Percentiles rank a stretch among this genome's conserved stretches.
Conservation (phyloP, 106 monocot species). For the Narthecium ossifragum region DNA sequence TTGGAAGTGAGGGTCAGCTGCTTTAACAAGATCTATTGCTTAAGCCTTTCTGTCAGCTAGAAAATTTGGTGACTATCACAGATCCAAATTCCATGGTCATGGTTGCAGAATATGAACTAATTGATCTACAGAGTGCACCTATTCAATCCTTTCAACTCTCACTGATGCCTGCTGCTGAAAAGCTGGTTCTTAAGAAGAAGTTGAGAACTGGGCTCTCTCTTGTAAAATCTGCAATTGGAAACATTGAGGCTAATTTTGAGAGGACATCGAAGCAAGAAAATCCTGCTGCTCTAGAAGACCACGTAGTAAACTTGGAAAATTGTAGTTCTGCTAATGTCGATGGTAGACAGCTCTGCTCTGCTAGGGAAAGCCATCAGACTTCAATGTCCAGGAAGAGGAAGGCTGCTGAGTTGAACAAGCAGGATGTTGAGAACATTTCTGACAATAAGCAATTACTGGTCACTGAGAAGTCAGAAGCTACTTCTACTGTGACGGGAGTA, state of each 20-base stretch:
- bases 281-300: background rate
- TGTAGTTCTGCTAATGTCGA: background rate
- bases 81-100: no score
- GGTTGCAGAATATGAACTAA: background rate
- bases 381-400: conserved; percentile 15
- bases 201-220: conserved; percentile 1
- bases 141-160: conserved; percentile 5
- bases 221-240: conserved; percentile 6
- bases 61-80: no score
- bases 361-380: conserved; percentile 1
- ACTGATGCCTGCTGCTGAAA: background rate
- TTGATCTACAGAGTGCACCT: background rate
- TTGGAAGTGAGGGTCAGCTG: no score
- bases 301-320: background rate
- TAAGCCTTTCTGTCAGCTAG: no score
- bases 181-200: conserved; percentile 3
- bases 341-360: background rate
- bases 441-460: background rate
- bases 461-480: conserved; percentile 3
- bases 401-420: background rate
- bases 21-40: no score
- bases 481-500: conserved; percentile 1
- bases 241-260: background rate
- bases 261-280: no score
- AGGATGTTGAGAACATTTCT: background rate